Evolutionary conservation across 768 basidiomycete genomes (phyloP), one percentile per base, ranked within the genome.

Genomic region (Boletus tomentosulus): DNA sequence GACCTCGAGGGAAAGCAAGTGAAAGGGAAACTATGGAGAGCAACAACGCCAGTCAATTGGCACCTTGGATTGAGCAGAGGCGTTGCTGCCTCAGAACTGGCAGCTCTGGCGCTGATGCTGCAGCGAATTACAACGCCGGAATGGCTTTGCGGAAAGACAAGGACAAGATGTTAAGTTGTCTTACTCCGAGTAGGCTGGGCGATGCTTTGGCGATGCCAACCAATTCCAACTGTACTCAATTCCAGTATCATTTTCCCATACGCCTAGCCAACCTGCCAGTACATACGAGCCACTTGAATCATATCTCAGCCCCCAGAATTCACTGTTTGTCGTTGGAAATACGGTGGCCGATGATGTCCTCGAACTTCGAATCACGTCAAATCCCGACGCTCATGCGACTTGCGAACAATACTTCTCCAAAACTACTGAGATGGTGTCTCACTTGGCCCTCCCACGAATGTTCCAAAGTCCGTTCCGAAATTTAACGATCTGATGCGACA

Each of bases 171-270:
- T 16, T 47, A 44, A 39, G 31, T 27, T 19, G 48, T 54, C 55
- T 31, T 42, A 42, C 35, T 27, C 34, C 43, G 50, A 35, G 50
- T 61, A 19, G 19, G 19, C 42, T 44, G 16, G 53, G 56, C 59
- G 46, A 53, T 57, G 54, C 54, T 16, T 34, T 37, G 57, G 61
- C 57, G 57, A 55, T 57, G 62, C 47, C 53, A 22, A 27, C 45
- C 48, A 53, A 46, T 45, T 57, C 56, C 53, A 65, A 65, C 57
- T n/a, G 15, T 19, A 48, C 11, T 50, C 56, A 31, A 50, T 66
- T 64, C 28, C 41, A 46, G 63, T 61, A 64, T 46, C 25, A 53
- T 42, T 61, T 65, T 65, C 63, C 59, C 63, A 65, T 58, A 8
- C 37, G 51, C 45, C 45, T 12, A 4, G 12, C 50, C 19, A 19